These are phyloP conservation scores for Ogataea naganishii DNA, from an alignment of 805 yeast species.

Conservation along the genomic window DNA sequence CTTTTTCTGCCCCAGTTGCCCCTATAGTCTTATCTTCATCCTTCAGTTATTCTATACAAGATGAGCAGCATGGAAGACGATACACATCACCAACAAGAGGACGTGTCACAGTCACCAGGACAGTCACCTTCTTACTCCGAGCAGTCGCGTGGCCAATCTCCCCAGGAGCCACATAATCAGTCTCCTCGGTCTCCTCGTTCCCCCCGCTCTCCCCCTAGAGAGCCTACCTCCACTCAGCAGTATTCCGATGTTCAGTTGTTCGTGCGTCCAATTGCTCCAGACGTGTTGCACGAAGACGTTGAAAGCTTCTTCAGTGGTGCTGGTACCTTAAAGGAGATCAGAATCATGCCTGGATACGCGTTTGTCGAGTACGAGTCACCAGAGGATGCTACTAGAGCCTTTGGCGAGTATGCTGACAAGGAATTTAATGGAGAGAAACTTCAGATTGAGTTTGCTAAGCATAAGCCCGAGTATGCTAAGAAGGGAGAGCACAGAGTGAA, in stretches of 20 bases:
- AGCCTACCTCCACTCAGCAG: too few species aligned
- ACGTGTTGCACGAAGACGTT: slow-evolving; percentile 39
- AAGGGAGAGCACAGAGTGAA: slow-evolving; percentile 70
- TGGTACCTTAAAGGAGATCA: slow-evolving; percentile 62
- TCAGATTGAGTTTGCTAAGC: slow-evolving; percentile 46
- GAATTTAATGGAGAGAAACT: slow-evolving; percentile 42
- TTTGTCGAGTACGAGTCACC: slow-evolving; percentile 76
- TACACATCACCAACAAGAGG: too few species aligned
- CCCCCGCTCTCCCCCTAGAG: too few species aligned
- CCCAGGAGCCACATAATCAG: too few species aligned
- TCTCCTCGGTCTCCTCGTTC: too few species aligned
- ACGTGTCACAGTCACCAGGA: too few species aligned
- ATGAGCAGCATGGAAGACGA: too few species aligned
- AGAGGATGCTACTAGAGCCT: slow-evolving; percentile 43
- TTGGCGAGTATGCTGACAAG: slow-evolving; percentile 34
- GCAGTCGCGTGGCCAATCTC: too few species aligned
- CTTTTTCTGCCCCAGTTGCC: too few species aligned
- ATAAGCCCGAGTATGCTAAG: slow-evolving; percentile 41
- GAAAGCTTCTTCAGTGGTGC: slow-evolving; percentile 59
- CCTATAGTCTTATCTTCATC: too few species aligned
- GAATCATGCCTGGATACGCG: slow-evolving; percentile 76
- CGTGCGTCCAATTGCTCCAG: slow-evolving; percentile 29
- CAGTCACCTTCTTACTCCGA: too few species aligned
- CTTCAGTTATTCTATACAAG: too few species aligned
- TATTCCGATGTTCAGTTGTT: slow-evolving; percentile 27